Percentiles rank a stretch among this genome's conserved stretches.
Conservation (phyloP, 345 rosid species). For the Citrus inodora region DNA sequence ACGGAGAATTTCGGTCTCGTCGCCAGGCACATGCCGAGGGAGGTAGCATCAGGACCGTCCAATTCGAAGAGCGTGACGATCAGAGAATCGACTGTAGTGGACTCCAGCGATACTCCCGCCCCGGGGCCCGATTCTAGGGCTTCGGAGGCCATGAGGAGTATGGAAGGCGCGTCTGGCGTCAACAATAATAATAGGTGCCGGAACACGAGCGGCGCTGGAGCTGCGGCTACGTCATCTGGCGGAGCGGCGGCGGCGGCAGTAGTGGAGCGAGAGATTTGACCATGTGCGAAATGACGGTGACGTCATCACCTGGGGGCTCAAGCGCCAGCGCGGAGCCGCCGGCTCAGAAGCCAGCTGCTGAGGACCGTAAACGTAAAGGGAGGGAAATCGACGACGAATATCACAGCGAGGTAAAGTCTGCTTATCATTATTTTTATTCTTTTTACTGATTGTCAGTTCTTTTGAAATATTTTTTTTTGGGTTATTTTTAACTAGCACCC, state of each 20-base stretch:
- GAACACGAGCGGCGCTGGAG: slow-evolving; percentile 25
- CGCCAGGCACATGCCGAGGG: slow-evolving; percentile 40
- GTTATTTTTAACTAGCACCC: too few relatives aligned
- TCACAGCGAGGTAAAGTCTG: slow-evolving; percentile 60
- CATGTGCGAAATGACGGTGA: slow-evolving; percentile 41
- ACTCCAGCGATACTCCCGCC: slow-evolving; percentile 52
- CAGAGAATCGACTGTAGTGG: slow-evolving; percentile 60
- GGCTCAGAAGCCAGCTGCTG: slow-evolving; percentile 33
- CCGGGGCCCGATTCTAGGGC: slow-evolving; percentile 30
- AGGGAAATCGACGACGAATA: slow-evolving; percentile 54
- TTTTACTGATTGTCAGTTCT: not conserved
- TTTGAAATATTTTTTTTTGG: not conserved
- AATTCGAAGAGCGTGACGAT: slow-evolving; percentile 33
- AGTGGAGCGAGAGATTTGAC: slow-evolving; percentile 21
- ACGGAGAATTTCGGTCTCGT: slow-evolving; percentile 55
- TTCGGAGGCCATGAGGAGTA: slow-evolving; percentile 28
- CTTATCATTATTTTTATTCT: not conserved
- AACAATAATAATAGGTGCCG: slow-evolving; percentile 28
- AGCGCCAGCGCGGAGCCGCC: slow-evolving; percentile 54
- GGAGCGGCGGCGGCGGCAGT: slow-evolving; percentile 14
- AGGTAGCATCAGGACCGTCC: slow-evolving; percentile 46
- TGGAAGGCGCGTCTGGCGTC: slow-evolving; percentile 27
- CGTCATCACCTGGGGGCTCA: slow-evolving; percentile 52
- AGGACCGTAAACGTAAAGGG: slow-evolving; percentile 69
- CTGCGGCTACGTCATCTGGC: slow-evolving; percentile 19